Evolutionary conservation across 2,329 filamentous ascomycete species (phyloP), one percentile per base, ranked within the genome.

Genomic region (Cladobotryum mycophilum): DNA sequence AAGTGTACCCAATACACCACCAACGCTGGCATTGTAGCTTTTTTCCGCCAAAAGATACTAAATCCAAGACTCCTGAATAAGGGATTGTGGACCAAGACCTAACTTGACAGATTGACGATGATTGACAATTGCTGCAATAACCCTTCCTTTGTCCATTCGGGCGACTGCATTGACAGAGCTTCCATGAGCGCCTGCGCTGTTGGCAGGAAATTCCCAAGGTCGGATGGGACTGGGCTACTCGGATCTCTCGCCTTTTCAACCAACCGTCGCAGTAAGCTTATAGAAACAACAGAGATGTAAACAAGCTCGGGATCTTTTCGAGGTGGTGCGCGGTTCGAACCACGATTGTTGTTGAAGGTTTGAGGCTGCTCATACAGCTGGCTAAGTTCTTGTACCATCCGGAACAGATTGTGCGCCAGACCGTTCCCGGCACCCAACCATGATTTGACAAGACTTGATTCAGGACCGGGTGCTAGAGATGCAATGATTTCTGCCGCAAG

Each of bases 401-500:
- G 80, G 51, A 92, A 80, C 7, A 97, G 76, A 59, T 85, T 91
- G 52, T 87, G 81, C 1, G 88, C 86, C 66, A 96, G 93, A 0
- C 88, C 88, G 59, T 95, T 90, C 40, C 86, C 82, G 3, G 88
- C 89, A 37, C 85, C 82, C 7, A 97, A 78, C 91, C 93, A 97
- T 0, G 80, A 76, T 50, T 82, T 81, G 4, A 91, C 86, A 7
- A 96, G 70, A 4, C 81, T 79, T 14, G 78, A 79, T 57, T 95
- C 89, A n/a, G 81, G 76, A 4, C 79, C 79, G 2, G 85, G 85
- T 3, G 83, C 81, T 12, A 96, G 75, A 9, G 84, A 84, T 0
- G 89, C 83, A 3, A 97, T 72, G 47, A 97, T 95, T 58, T 97
- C 91, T 0, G 89, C 91, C 1, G 90, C 88, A 5, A 97, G 76